Evolutionary conservation across 2,329 filamentous ascomycete genomes (phyloP).

Genomic region (Peltaster fructicola): DNA sequence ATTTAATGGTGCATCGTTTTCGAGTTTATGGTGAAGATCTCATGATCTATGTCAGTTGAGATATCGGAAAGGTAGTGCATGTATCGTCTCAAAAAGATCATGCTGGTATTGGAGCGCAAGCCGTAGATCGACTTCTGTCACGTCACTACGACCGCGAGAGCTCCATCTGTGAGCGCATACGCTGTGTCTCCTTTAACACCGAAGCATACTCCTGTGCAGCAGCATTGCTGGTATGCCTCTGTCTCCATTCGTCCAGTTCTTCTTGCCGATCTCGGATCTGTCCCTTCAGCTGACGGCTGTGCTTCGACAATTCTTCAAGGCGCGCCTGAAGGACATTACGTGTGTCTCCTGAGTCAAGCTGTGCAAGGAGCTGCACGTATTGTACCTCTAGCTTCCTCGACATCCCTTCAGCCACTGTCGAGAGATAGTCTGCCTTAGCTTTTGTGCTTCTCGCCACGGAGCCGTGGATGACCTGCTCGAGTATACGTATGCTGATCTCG

Average conservation of each 20-base stretch:
- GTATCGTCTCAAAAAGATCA: no score
- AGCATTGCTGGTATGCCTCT: conserved; percentile 21
- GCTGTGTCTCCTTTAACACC: conserved; percentile 11
- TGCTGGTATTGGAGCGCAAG: no score
- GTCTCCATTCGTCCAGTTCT: conserved; percentile 21
- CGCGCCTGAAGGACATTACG: conserved; percentile 17
- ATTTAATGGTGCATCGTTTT: no score
- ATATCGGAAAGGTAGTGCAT: no score
- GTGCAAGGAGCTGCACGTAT: conserved; percentile 11
- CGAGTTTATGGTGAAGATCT: no score
- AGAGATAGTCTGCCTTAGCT: conserved; percentile 26
- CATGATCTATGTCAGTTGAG: no score
- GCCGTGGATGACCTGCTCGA: conserved; percentile 32
- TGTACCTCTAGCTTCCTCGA: conserved; percentile 22
- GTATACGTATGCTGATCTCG: conserved; percentile 22
- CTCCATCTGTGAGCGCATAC: conserved; percentile 18
- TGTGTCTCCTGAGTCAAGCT: conserved; percentile 11
- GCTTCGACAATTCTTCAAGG: conserved; percentile 14
- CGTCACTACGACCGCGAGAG: no score
- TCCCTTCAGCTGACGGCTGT: conserved; percentile 15
- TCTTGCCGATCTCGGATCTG: conserved; percentile 18
- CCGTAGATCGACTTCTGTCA: no score
- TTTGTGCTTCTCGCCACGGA: conserved; percentile 23
- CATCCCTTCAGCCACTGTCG: conserved; percentile 24
- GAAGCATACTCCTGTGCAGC: conserved; percentile 23